These are phyloP conservation scores for Yarrowia osloensis DNA, from an alignment of 805 yeast genomes.

Conservation along the genomic window DNA sequence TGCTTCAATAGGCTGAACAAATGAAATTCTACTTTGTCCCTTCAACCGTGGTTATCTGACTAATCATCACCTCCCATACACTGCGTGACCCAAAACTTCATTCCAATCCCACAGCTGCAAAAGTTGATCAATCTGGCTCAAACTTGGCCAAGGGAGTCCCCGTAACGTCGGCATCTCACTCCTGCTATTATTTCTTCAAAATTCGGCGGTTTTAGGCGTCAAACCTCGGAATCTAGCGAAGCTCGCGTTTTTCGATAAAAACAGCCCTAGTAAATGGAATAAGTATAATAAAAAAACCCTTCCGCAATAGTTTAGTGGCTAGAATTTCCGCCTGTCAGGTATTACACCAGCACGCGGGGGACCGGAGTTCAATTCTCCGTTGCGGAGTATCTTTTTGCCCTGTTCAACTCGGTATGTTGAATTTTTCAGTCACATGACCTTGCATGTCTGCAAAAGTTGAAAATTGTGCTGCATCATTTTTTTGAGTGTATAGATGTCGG, in stretches of 20 bases:
- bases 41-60: too few relatives aligned
- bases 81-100: neutral
- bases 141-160: neutral
- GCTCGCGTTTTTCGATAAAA: neutral
- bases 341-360: conserved; percentile 21
- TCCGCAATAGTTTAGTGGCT: conserved; percentile 45
- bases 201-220: too few relatives aligned
- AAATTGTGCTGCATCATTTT: too few relatives aligned
- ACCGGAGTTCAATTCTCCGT: conserved; percentile 23
- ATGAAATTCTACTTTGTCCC: too few relatives aligned
- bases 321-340: conserved; percentile 46
- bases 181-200: neutral
- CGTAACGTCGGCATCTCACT: too few relatives aligned
- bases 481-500: too few relatives aligned
- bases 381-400: neutral
- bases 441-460: too few relatives aligned
- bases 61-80: too few relatives aligned
- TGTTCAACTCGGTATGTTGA: neutral
- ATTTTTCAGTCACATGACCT: neutral
- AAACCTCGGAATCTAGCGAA: neutral
- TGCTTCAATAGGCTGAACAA: too few relatives aligned
- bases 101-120: neutral
- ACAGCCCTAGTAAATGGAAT: too few relatives aligned
- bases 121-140: neutral
- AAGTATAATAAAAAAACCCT: too few relatives aligned